Percentiles rank a stretch among this genome's conserved stretches.
Evolutionary conservation across 805 yeast species (phyloP).

Genomic region (Huiozyma sinensis): DNA sequence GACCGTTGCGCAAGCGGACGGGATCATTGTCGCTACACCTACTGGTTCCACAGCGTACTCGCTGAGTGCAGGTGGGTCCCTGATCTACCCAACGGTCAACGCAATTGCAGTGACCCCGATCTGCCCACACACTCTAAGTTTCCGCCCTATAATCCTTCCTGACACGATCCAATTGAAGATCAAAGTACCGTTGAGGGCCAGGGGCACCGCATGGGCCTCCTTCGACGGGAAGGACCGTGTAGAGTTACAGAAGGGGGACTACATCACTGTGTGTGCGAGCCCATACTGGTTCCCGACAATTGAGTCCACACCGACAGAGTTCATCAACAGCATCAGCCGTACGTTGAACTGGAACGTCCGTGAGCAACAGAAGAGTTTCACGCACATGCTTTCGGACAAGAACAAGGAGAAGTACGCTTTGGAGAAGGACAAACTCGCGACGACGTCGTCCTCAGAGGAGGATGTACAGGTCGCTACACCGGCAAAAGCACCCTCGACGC

Average conservation of each 20-base stretch:
- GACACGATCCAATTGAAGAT: conserved; percentile 83
- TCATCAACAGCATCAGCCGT: conserved; percentile 75
- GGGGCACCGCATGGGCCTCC: conserved; percentile 94
- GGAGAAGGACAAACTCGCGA: conserved; percentile 3
- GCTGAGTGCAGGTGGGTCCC: conserved; percentile 87
- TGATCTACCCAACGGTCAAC: conserved; percentile 88
- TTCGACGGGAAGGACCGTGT: conserved; percentile 89
- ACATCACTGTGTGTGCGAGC: conserved; percentile 73
- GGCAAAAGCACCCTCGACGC: too few relatives aligned
- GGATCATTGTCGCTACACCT: conserved; percentile 84
- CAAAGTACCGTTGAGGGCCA: conserved; percentile 67
- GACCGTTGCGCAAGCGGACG: conserved; percentile 91
- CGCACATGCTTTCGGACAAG: conserved; percentile 46
- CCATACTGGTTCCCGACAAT: conserved; percentile 94
- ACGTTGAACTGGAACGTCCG: conserved; percentile 90
- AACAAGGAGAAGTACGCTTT: conserved; percentile 37
- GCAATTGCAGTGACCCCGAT: conserved; percentile 91
- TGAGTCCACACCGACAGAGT: conserved; percentile 58
- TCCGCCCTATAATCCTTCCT: conserved; percentile 84
- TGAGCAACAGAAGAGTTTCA: conserved; percentile 77
- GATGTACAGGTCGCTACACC: neutral
- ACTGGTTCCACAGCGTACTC: conserved; percentile 97
- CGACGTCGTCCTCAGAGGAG: neutral
- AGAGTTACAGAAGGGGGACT: conserved; percentile 74
- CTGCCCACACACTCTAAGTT: conserved; percentile 90